Base-by-base conservation (phyloP, 139 green algal genomes). In the Auxenochlorella pyrenoidosa region DNA sequence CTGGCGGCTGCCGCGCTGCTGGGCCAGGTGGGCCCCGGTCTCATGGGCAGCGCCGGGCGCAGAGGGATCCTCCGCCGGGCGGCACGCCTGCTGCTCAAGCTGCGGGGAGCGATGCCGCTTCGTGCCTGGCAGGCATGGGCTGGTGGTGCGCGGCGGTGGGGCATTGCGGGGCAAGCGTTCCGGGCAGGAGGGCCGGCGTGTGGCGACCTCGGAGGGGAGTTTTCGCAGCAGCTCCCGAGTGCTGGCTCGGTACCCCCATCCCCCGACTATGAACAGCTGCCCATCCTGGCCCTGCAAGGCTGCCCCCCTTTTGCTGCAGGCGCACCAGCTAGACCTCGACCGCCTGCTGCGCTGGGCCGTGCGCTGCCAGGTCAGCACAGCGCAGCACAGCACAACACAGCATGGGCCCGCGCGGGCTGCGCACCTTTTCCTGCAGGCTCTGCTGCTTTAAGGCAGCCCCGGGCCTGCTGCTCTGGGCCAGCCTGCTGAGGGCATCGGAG, bases 1-100 rank as follows among this genome's bases (percentile, higher is more conserved):
- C 58, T 98, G 26, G 97, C 97, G 18, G 94, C 97, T 0, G 80
- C 96, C 3, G 68, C 90, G 65, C 91, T 99, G 54, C 63, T 93
- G 38, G 94, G 92, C 43, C 63, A 82, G 68, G 87, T 84, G 78
- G n/a, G n/a, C n/a, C n/a, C n/a, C 44, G 22, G 41, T 44, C 4
- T 10, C 43, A 13, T 41, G 8, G 60, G 38, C 40, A n/a, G 68
- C 68, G 68, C 16, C 47, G 26, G 65, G 65, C 59, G 19, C 24
- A 68, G n/a, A 68, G 59, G 8, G 3, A 30, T 18, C 24, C 22
- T 6, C 59, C 21, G 24, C 59, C 22, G 19, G 59, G 59, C 24
- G 59, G 59, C 59, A 28, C 47, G 47, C 47, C 47, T n/a, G n/a
- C 47, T 54, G 47, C 47, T 54, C 47, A 10, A 54, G 10, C 47